A percentile compares a stretch with the other conserved stretches of the same genome.
Evolutionary conservation across 2,329 filamentous ascomycete genomes (phyloP).

Genomic region (Neoscytalidium dimidiatum): DNA sequence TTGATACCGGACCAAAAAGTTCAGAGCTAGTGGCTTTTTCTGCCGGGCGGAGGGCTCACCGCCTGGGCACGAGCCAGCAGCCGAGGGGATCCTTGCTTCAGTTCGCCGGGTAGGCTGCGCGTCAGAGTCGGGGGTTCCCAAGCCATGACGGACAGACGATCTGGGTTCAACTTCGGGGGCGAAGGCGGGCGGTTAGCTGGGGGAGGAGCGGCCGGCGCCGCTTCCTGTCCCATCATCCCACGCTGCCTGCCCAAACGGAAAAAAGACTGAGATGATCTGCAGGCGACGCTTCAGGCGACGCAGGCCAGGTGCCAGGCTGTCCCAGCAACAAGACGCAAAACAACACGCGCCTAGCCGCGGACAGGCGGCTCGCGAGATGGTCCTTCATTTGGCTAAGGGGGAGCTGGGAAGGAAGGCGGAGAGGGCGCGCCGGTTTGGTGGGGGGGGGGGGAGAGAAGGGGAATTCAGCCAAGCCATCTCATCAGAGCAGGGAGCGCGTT

Average conservation of each 20-base stretch:
- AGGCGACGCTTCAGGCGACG: background rate
- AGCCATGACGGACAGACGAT: background rate
- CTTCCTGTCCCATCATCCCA: background rate
- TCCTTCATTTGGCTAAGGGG: constrained; percentile 11
- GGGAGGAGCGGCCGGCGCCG: background rate
- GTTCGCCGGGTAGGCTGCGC: background rate
- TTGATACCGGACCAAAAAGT: constrained; percentile 9
- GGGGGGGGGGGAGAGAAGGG: too few relatives aligned
- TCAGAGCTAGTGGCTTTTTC: background rate
- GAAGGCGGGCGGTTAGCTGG: background rate
- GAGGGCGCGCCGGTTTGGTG: too few relatives aligned
- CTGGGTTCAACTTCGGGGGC: background rate
- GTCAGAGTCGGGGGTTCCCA: background rate
- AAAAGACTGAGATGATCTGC: background rate
- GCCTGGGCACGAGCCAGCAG: background rate
- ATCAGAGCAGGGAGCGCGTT: background rate
- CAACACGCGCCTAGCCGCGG: background rate
- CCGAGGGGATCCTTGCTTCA: background rate
- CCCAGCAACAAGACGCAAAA: background rate
- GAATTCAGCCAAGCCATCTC: background rate
- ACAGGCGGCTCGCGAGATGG: constrained; percentile 8
- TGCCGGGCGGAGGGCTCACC: constrained; percentile 1
- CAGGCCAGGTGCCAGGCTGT: background rate
- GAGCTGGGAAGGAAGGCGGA: too few relatives aligned
- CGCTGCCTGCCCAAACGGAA: background rate